Evolutionary conservation across 2,329 filamentous ascomycete genomes (phyloP), one percentile per base, ranked within the genome.

Genomic region (Pyrenophora graminea): DNA sequence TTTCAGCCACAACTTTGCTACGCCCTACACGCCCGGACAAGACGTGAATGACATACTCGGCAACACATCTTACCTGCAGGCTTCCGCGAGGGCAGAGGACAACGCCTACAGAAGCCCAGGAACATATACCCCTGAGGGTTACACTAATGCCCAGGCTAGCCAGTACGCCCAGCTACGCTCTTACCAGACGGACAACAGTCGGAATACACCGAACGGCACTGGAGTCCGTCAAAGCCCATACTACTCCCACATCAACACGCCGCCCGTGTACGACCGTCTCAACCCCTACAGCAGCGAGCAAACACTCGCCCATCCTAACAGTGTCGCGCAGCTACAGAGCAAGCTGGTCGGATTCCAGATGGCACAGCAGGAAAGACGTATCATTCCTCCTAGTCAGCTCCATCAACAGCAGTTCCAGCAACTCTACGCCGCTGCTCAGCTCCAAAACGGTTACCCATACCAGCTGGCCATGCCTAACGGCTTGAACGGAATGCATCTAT

Each of bases 321-420:
- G 79, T 56, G 64, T 74, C 21, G 74, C 71, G 2, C 65, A 77
- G 17, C 66, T 82, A 23, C 79, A 83, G 47, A 77, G 77, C 49
- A 80, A 79, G 53, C 63, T 82, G 17, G 73, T 76, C 13, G 76
- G 76, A 15, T 72, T 79, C 42, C 77, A 81, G 53, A 76, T 74
- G 10, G 72, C 74, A 13, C 74, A 75, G 47, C 71, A 74, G 42
- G 62, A 71, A 37, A 69, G 68, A 27, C 62, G 72, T n/a, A 70
- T 70, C 37, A 58, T 63, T n/a, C 59, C 63, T 51, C 51, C 69
- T 1, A 58, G 57, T 23, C 68, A 73, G 17, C 58, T 70, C 31
- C 72, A 73, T 32, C 64, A 63, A 34, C 62, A 63, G 39, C 66
- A 67, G 38, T 66, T 62, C 23, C 69, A 70, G 41, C 68, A 71